Evolutionary conservation across 768 basidiomycete species (phyloP), one percentile per base, ranked within the genome.

Genomic region (Lactarius sp.): DNA sequence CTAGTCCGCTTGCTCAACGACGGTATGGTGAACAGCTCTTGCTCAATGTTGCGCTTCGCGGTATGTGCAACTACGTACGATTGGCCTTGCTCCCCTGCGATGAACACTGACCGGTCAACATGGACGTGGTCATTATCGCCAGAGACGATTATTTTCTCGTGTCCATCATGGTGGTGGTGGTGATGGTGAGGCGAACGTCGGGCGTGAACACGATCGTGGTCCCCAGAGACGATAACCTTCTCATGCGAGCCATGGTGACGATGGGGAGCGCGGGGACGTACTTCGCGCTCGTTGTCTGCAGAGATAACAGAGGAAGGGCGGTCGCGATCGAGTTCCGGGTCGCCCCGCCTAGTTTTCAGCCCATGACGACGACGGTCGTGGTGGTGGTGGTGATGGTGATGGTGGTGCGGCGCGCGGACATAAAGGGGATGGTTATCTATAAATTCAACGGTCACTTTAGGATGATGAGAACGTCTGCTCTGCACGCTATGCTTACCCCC

Each of bases 101-200:
- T 65, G 22, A 65, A 37, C n/a, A 68, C 49, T 13, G 61, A 61
- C 5, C 63, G 65, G 34, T 69, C 66, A 41, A 63, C 12, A 47
- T 70, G 64, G 27, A 68, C 62, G 55, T 72, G 55, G 60, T 71
- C 69, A 58, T 69, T 33, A 51, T 70, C 69, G 31, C 68, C 69
- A 3, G 56, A 60, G 27, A 70, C 66, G 10, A 71, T 56, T 6
- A 69, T 59, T 39, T 68, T 62, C 39, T 67, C 68, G 47, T 73
- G 68, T 47, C 59, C 60, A 20, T 70, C 66, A 42, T 65, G n/a
- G 13, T 59, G 39, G 39, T 12, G 10, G 36, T 49, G 62, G 20
- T 46, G 57, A 8, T 34, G 31, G 16, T 62, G 18, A 20, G 56
- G 58, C 4, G 52, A 49, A 36, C 66, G 66, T 22, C 14, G 39